A percentile compares a stretch with the other conserved stretches of the same genome.
These are phyloP conservation scores for Venturia nashicola DNA, from an alignment of 2,329 filamentous ascomycete species.

Conservation along the genomic window DNA sequence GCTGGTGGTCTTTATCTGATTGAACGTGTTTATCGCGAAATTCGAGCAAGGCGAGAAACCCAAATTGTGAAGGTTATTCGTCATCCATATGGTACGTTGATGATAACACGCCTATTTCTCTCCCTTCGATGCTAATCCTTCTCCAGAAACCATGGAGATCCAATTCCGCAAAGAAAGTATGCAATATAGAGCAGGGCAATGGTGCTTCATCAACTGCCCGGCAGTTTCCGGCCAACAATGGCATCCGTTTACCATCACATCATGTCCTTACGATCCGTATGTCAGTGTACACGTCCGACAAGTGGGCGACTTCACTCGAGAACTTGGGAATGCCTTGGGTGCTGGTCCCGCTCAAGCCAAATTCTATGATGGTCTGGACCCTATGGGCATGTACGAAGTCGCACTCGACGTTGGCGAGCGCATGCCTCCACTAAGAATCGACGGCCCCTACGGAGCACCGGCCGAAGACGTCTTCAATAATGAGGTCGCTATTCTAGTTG, in stretches of 20 bases:
- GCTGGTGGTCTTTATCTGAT: conserved; percentile 74
- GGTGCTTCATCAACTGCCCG: conserved; percentile 91
- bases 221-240: conserved; percentile 82
- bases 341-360: conserved; percentile 78
- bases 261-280: conserved; percentile 90
- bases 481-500: conserved; percentile 75
- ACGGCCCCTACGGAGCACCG: conserved; percentile 91
- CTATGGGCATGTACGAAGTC: conserved; percentile 95
- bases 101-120: too few species aligned
- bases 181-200: conserved; percentile 97
- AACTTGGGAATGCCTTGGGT: conserved; percentile 92
- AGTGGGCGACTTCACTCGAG: conserved; percentile 88
- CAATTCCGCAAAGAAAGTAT: conserved; percentile 95
- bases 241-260: conserved; percentile 99
- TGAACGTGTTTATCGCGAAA: conserved; percentile 84
- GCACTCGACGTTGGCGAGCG: conserved; percentile 84
- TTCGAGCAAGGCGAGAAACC: conserved; percentile 70
- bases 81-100: conserved; percentile 58
- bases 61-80: conserved; percentile 88
- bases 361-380: conserved; percentile 81
- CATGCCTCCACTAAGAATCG: conserved; percentile 82
- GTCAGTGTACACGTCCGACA: conserved; percentile 91
- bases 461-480: conserved; percentile 96
- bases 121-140: conserved; percentile 18
- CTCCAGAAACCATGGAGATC: conserved; percentile 79